Conservation (phyloP, 1,139 yeast species). For the Spathaspora sp. region DNA sequence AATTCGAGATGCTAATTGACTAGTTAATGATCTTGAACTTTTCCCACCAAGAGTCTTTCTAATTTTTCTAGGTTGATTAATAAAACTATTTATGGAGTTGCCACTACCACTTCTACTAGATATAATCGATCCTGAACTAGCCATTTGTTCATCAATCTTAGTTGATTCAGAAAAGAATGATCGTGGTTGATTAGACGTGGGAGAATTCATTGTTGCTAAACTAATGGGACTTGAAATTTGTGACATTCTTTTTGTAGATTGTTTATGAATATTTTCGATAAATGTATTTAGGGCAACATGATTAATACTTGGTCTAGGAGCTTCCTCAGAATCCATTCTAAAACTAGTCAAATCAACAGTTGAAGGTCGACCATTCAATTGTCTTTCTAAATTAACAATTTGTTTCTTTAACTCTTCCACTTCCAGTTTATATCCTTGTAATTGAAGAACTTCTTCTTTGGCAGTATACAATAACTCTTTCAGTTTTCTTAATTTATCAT, state of each 20-base stretch:
- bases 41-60: slow-evolving; percentile 5
- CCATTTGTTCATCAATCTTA: slow-evolving; percentile 9
- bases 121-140: not conserved
- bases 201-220: not conserved
- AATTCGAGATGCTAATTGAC: slow-evolving; percentile 15
- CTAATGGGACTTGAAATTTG: not conserved
- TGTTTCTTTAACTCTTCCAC: slow-evolving; percentile 9
- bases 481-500: slow-evolving; percentile 14
- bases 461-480: slow-evolving; percentile 18
- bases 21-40: slow-evolving; percentile 9
- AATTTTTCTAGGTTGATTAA: not conserved
- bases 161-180: slow-evolving; percentile 17
- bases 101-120: not conserved
- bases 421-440: slow-evolving; percentile 11
- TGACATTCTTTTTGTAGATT: slow-evolving; percentile 5
- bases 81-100: not conserved
- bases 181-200: not conserved
- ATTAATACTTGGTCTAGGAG: not conserved
- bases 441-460: slow-evolving; percentile 17
- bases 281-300: slow-evolving; percentile 14
- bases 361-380: slow-evolving; percentile 9
- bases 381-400: slow-evolving; percentile 4
- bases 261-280: slow-evolving; percentile 18
- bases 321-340: not conserved
- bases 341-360: slow-evolving; percentile 6